phyloP scores from a whole-genome alignment of 495 filamentous ascomycete species.

The Penicillium psychrofluorescens region DNA sequence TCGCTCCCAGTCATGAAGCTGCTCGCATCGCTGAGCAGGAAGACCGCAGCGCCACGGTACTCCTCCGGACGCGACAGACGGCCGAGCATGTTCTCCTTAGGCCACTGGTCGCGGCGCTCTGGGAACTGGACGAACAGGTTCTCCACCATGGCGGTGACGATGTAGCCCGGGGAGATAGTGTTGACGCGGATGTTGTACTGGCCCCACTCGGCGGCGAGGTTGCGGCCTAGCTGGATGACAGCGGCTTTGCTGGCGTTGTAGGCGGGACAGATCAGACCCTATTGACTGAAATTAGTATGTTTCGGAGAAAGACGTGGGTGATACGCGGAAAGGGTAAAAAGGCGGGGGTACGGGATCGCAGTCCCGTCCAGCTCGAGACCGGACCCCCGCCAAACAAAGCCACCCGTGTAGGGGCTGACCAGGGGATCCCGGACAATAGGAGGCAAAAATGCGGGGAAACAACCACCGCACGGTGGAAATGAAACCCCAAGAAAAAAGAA shows the following conservation, averaged over 20 bases:
- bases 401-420: too few species aligned
- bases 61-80: slow-evolving; percentile 73
- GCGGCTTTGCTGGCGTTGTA: slow-evolving; percentile 91
- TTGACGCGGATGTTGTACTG: slow-evolving; percentile 85
- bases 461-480: too few species aligned
- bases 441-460: slow-evolving; percentile 1
- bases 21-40: slow-evolving; percentile 79
- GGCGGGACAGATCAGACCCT: slow-evolving; percentile 68
- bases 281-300: background rate
- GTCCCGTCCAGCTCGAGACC: too few species aligned
- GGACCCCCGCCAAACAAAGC: too few species aligned
- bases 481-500: background rate
- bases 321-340: too few species aligned
- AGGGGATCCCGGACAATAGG: too few species aligned
- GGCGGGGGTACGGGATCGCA: too few species aligned
- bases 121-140: slow-evolving; percentile 68
- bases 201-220: slow-evolving; percentile 87
- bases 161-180: slow-evolving; percentile 91
- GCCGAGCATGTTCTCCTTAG: slow-evolving; percentile 82
- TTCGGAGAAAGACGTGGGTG: too few species aligned
- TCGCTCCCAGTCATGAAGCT: slow-evolving; percentile 82
- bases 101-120: slow-evolving; percentile 71
- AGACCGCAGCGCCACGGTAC: slow-evolving; percentile 74
- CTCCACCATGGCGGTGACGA: slow-evolving; percentile 86
- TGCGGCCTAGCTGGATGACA: slow-evolving; percentile 75